Conservation (phyloP, 257 asterid genomes). For the Scutellaria galericulata region DNA sequence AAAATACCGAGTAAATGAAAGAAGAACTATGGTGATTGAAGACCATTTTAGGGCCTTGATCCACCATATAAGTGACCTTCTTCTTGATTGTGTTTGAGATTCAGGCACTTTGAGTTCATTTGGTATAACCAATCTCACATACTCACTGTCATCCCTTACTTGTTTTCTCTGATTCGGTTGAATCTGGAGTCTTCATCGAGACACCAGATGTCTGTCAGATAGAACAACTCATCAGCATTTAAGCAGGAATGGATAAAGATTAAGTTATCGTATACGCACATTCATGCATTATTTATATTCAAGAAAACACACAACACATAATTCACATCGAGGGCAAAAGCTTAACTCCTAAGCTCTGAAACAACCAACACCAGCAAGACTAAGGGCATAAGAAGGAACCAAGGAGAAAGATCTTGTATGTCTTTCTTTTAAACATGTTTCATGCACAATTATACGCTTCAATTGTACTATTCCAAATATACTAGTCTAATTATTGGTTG, state of each 20-base stretch:
- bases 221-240: constrained; percentile 20
- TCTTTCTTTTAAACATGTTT: constrained; percentile 17
- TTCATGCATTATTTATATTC: constrained; percentile 16
- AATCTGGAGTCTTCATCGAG: constrained; percentile 62
- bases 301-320: constrained; percentile 2
- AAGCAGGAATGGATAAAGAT: not conserved
- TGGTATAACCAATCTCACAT: constrained; percentile 70
- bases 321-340: not conserved
- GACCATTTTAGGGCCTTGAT: constrained; percentile 63
- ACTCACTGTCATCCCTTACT: constrained; percentile 70
- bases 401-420: not conserved
- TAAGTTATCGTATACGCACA: constrained; percentile 7
- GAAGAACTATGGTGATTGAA: constrained; percentile 42
- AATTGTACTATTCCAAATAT: not conserved
- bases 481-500: not conserved
- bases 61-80: constrained; percentile 61
- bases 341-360: not conserved
- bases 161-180: constrained; percentile 50
- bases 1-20: too few species aligned
- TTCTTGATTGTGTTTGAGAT: constrained; percentile 44
- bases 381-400: constrained; percentile 1
- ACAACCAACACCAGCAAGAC: not conserved
- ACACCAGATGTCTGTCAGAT: constrained; percentile 61
- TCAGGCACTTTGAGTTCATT: constrained; percentile 54
- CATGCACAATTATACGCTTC: not conserved